Percentiles rank a stretch among this genome's conserved stretches.
Conservation (phyloP, 257 asterid species). For the Perilla frutescens region DNA sequence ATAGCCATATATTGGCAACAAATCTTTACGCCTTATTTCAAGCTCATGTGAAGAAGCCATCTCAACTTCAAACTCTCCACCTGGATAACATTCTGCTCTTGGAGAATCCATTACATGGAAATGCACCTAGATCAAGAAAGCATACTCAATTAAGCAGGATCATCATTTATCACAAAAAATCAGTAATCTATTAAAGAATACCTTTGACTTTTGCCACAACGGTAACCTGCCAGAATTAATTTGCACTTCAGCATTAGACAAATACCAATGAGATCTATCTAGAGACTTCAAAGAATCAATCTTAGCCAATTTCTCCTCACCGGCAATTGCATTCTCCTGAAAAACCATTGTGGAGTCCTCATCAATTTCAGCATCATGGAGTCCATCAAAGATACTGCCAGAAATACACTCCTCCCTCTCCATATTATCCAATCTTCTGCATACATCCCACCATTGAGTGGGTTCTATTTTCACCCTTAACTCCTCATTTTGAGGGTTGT, state of each 20-base stretch:
- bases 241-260: constrained; percentile 78
- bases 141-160: constrained; percentile 26
- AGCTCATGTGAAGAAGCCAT: constrained; percentile 56
- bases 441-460: constrained; percentile 84
- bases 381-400: constrained; percentile 53
- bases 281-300: constrained; percentile 40
- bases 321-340: constrained; percentile 37
- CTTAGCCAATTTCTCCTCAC: constrained; percentile 42
- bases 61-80: constrained; percentile 71
- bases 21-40: constrained; percentile 58
- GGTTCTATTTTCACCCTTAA: constrained; percentile 66
- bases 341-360: constrained; percentile 43
- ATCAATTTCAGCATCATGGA: constrained; percentile 44
- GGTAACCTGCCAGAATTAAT: constrained; percentile 57
- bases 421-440: constrained; percentile 71
- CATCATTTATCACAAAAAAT: constrained; percentile 24
- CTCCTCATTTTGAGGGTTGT: constrained; percentile 59
- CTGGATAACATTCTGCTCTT: constrained; percentile 41
- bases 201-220: constrained; percentile 73
- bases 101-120: constrained; percentile 58
- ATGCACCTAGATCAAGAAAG: constrained; percentile 51
- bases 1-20: constrained; percentile 62
- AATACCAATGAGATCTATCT: constrained; percentile 59
- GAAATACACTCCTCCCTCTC: constrained; percentile 64
- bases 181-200: constrained; percentile 20